A percentile compares a stretch with the other conserved stretches of the same genome.
phyloP scores from a whole-genome alignment of 495 filamentous ascomycete genomes.

The Tuber magnatum region DNA sequence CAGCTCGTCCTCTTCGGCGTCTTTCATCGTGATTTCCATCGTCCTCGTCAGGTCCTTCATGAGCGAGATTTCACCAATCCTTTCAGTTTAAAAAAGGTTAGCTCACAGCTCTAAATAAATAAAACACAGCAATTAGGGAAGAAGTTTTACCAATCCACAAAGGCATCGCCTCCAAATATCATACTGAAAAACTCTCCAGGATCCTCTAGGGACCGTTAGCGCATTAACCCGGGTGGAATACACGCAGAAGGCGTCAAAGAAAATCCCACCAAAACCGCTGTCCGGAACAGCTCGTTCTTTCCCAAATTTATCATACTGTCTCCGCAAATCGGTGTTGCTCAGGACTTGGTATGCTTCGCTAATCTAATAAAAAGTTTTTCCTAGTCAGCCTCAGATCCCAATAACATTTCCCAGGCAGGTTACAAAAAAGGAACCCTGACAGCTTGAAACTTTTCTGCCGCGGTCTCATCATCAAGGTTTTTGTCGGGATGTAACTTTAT shows the following conservation, averaged over 20 bases:
- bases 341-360: slow-evolving; percentile 98
- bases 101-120: neutral
- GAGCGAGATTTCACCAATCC: slow-evolving; percentile 79
- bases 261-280: slow-evolving; percentile 69
- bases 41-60: slow-evolving; percentile 87
- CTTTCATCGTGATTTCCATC: slow-evolving; percentile 81
- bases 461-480: slow-evolving; percentile 94
- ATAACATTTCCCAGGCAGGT: slow-evolving; percentile 5
- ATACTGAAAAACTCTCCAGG: slow-evolving; percentile 96
- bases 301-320: slow-evolving; percentile 90
- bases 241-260: neutral
- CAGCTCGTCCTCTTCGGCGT: slow-evolving; percentile 55
- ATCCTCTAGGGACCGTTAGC: slow-evolving; percentile 54
- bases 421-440: slow-evolving; percentile 45
- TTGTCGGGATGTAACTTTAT: slow-evolving; percentile 80
- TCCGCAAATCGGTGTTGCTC: slow-evolving; percentile 73
- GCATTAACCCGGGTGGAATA: slow-evolving; percentile 4
- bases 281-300: slow-evolving; percentile 84
- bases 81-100: slow-evolving; percentile 24
- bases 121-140: neutral
- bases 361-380: slow-evolving; percentile 51
- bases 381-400: neutral
- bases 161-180: slow-evolving; percentile 97
- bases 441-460: slow-evolving; percentile 83
- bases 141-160: slow-evolving; percentile 57